A percentile compares a stretch with the other conserved stretches of the same genome.
Conservation (phyloP, 345 rosid genomes). For the Pelargonium nanum region DNA sequence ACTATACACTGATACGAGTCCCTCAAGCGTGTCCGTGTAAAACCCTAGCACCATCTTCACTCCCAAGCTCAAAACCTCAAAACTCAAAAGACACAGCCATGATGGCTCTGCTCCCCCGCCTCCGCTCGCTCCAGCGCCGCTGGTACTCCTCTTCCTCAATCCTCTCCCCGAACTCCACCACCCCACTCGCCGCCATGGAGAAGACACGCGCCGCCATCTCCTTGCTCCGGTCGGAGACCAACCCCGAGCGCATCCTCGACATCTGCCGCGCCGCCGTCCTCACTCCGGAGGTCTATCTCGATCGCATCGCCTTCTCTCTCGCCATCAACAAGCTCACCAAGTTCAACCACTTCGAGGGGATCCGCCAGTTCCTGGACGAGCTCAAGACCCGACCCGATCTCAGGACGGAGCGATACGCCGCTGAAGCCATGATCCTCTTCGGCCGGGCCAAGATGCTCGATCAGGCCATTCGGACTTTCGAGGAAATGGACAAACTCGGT, state of each 20-base stretch:
- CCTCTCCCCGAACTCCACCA: slow-evolving; percentile 27
- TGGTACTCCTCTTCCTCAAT: slow-evolving; percentile 25
- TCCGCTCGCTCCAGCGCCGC: slow-evolving; percentile 27
- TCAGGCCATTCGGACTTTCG: slow-evolving; percentile 42
- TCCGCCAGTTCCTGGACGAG: slow-evolving; percentile 48
- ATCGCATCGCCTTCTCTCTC: slow-evolving; percentile 55
- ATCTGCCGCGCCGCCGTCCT: slow-evolving; percentile 75
- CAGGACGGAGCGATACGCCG: slow-evolving; percentile 41
- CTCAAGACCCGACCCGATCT: slow-evolving; percentile 53
- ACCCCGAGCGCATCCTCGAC: slow-evolving; percentile 69
- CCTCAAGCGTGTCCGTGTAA: neutral
- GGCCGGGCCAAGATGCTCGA: slow-evolving; percentile 75
- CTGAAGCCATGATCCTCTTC: slow-evolving; percentile 57
- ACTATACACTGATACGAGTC: neutral
- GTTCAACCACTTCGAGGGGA: slow-evolving; percentile 37
- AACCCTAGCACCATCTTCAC: neutral
- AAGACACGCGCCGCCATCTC: slow-evolving; percentile 64
- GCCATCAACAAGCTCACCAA: slow-evolving; percentile 49
- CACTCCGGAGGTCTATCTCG: slow-evolving; percentile 45
- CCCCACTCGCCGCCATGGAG: slow-evolving; percentile 42
- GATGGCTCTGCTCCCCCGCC: slow-evolving; percentile 43
- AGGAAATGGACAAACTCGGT: slow-evolving; percentile 35
- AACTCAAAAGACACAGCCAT: slow-evolving; percentile 17
- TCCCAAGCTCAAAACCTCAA: too few relatives aligned
- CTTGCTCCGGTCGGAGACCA: slow-evolving; percentile 52